These are phyloP conservation scores for Pistacia integerrima DNA, from an alignment of 345 rosid species.

Conservation along the genomic window DNA sequence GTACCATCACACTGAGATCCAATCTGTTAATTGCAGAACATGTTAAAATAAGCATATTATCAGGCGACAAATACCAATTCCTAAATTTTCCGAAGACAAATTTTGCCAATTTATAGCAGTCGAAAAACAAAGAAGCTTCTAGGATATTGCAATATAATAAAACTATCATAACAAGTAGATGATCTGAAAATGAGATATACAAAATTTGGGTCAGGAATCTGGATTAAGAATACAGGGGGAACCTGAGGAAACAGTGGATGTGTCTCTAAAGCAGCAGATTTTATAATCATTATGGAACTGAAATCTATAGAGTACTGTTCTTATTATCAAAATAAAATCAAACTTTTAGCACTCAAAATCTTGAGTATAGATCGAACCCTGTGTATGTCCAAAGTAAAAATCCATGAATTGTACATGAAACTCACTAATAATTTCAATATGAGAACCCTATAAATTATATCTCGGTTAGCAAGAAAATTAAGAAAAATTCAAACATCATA, in stretches of 20 bases:
- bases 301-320: background rate
- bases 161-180: background rate
- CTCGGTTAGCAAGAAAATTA: background rate
- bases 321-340: background rate
- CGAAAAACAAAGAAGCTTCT: background rate
- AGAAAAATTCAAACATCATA: background rate
- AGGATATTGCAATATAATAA: background rate
- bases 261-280: background rate
- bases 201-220: background rate
- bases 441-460: no score
- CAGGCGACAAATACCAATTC: background rate
- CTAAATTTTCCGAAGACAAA: background rate
- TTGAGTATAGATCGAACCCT: background rate
- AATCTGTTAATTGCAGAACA: background rate
- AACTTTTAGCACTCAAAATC: background rate
- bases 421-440: background rate
- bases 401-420: background rate
- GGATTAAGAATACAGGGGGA: background rate
- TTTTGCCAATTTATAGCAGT: background rate
- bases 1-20: slow-evolving; percentile 5
- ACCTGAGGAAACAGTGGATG: background rate
- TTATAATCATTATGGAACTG: background rate
- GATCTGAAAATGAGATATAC: slow-evolving; percentile 1
- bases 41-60: background rate
- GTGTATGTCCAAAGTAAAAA: background rate